Evolutionary conservation across 495 filamentous ascomycete genomes (phyloP), one percentile per base, ranked within the genome.

Genomic region (Recurvomyces mirabilis): DNA sequence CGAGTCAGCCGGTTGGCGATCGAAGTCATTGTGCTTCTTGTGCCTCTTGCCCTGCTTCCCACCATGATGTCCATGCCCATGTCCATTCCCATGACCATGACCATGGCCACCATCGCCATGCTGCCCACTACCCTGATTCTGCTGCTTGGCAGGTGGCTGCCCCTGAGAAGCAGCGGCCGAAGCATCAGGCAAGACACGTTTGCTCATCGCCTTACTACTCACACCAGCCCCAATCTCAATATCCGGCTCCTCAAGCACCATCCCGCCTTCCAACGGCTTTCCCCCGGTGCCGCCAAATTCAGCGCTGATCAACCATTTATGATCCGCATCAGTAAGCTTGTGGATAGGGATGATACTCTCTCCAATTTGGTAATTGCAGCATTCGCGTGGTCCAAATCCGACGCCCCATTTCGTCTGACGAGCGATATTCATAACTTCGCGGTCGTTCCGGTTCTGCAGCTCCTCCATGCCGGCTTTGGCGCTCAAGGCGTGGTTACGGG

Each of bases 211-310:
- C 68, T 98, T 98, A 2, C 87, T 94, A 4, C 87, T 94, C 11
- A 96, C 93, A 38, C 91, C 91, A 31, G 87, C 86, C 32, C 91
- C 91, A 47, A 98, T 98, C 61, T 98, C 91, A 53, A 98, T 98
- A 59, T 98, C 91, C 6, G 91, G 91, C 63, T 98, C 91, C 57
- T 98, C 91, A 17, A 96, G 83, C 12, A 87, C 79, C 63, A 96
- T 77, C 15, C 89, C 89, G 19, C 69, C 67, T 54, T 84, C 82
- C 45, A 98, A 83, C 0, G 75, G 65, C 36, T 74, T 74, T 37
- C 88, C 91, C 40, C 91, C 93, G 47, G 83, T 91, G 28, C 91
- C 91, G 48, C 91, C 91, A 51, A 82, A 94, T 53, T 91, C 85
- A 15, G 91, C 91, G 34, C 78, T 93, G 47, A 94, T 66, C 79